phyloP scores from a whole-genome alignment of 2,329 filamentous ascomycete genomes.

The Ustilaginoidea virens region DNA sequence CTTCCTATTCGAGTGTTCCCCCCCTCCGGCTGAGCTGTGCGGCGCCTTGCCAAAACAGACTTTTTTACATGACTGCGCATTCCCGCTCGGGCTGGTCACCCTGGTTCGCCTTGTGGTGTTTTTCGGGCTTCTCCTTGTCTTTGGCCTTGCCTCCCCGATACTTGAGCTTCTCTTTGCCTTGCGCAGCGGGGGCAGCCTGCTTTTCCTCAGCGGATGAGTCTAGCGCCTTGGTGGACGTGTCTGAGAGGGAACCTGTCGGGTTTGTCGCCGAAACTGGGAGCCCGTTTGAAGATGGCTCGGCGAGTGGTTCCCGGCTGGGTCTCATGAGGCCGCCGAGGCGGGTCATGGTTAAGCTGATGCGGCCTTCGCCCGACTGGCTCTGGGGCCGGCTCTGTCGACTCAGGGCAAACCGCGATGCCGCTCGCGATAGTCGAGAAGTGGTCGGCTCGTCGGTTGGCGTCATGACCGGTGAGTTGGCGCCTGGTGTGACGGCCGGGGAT shows the following conservation, averaged over 20 bases:
- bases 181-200: constrained; percentile 4
- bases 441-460: constrained; percentile 38
- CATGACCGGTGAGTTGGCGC: constrained; percentile 19
- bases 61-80: constrained; percentile 31
- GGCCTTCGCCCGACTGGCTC: constrained; percentile 42
- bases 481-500: constrained; percentile 22
- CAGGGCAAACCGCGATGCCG: constrained; percentile 38
- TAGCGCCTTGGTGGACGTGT: constrained; percentile 7
- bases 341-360: constrained; percentile 41
- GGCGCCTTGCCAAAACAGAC: too few species aligned
- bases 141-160: constrained; percentile 18
- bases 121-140: constrained; percentile 22
- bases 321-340: constrained; percentile 37
- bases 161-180: constrained; percentile 14
- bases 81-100: constrained; percentile 28
- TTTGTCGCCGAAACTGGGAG: constrained; percentile 12
- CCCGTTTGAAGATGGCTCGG: constrained; percentile 9
- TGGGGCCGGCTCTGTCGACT: constrained; percentile 35
- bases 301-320: constrained; percentile 30
- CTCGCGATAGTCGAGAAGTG: constrained; percentile 38
- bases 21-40: too few species aligned
- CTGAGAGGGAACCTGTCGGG: constrained; percentile 11
- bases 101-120: constrained; percentile 14
- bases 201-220: constrained; percentile 11
- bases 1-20: too few species aligned